Conservation (phyloP, 805 yeast genomes). For the Starmerella cellae region DNA sequence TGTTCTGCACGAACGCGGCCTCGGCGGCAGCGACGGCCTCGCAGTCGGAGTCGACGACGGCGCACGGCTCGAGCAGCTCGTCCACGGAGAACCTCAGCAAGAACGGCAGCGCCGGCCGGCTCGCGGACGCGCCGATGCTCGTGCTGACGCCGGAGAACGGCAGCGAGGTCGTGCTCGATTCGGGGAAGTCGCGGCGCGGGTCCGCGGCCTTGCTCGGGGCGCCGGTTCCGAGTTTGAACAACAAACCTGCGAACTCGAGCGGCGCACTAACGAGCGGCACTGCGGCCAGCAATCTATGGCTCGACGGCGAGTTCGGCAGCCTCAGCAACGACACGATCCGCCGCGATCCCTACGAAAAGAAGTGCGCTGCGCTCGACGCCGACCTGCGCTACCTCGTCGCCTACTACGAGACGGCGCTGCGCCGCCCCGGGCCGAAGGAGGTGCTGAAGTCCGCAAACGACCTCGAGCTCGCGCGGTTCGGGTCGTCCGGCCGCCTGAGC, state of each 20-base stretch:
- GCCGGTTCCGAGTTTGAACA: background rate
- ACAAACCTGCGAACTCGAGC: background rate
- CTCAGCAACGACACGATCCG: conserved; percentile 3
- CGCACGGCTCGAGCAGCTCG: background rate
- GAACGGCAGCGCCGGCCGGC: too few species aligned
- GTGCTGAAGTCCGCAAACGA: background rate
- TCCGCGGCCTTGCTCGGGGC: background rate
- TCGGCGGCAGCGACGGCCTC: background rate
- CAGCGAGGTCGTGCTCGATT: background rate
- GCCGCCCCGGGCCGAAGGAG: conserved; percentile 7
- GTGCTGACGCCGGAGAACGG: conserved; percentile 4
- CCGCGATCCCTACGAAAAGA: conserved; percentile 12
- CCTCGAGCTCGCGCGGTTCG: background rate
- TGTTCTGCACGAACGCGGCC: background rate
- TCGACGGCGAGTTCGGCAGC: conserved; percentile 9
- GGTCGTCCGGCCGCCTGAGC: conserved; percentile 3
- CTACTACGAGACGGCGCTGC: conserved; percentile 16
- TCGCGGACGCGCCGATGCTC: background rate
- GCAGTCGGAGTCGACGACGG: background rate
- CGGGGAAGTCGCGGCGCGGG: background rate
- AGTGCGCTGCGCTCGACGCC: conserved; percentile 4
- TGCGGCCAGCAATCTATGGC: background rate
- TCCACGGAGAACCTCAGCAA: background rate
- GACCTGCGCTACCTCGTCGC: conserved; percentile 19
- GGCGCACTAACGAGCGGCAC: background rate